Base-by-base conservation (phyloP, 2,329 filamentous ascomycete genomes). In the Setomelanomma holmii region DNA sequence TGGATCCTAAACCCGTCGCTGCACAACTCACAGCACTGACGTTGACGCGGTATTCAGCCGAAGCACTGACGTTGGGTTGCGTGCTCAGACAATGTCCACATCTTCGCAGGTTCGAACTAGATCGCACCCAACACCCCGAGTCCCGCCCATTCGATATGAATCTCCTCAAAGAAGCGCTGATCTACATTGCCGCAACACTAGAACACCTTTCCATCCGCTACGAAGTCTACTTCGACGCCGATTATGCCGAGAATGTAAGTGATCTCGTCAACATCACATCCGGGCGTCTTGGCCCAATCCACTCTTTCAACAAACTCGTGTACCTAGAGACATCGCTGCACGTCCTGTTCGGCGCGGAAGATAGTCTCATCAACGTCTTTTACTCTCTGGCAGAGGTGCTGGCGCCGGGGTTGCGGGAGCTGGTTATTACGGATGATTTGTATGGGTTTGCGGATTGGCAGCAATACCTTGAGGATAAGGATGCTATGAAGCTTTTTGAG, bases 371-470 rank as follows among this genome's bases (percentile, higher is more conserved):
- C 14, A 36, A 4, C 21, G 11, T 4, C 8, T 30, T 30, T 14
- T 30, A 19, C 14, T 23, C 48, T 5, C 36, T 46, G 1, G 27
- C 27, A 5, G 42, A 27, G n/a, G 35, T 42, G 6, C 36, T 46
- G 11, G 36, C 42, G 24, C 42, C 49, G 16, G 24, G n/a, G 3
- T 38, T 51, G 3, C 24, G 36, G 16, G 3, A 22, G 2, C 42
- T 51, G 1, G 45, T 36, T n/a, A 36, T 46, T 5, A 46, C 42
- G 7, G 49, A 45, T 35, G 36, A 51, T 33, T n/a, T 51, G 16
- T 51, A n/a, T 5, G 35, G 40, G 20, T 45, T 20, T 19, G n/a
- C 14, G 24, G 21, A 38, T 16, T 51, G 34, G 14, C 22, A 45
- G 42, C 21, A 41, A 7, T 42, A n/a, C 16, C 46, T 41, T 19